A percentile compares a stretch with the other conserved stretches of the same genome.
phyloP scores from a whole-genome alignment of 2,329 filamentous ascomycete species.

The Penicillium corylophilum region DNA sequence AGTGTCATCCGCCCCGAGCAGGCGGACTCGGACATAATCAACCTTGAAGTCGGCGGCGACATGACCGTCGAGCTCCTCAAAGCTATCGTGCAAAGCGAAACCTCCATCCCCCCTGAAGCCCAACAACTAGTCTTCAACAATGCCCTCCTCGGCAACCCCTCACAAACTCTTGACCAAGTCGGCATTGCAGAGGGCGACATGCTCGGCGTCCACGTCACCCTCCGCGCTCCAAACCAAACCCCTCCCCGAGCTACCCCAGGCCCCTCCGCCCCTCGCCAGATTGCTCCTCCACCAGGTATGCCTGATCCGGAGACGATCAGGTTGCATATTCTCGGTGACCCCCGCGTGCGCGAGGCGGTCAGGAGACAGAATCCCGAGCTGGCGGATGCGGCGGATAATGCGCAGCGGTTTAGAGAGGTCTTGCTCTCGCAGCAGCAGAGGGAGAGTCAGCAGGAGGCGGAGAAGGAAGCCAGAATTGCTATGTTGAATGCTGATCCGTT shows the following conservation, averaged over 20 bases:
- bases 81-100: conserved; percentile 82
- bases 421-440: conserved; percentile 67
- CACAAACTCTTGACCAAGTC: conserved; percentile 77
- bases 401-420: conserved; percentile 71
- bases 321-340: conserved; percentile 77
- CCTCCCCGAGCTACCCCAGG: conserved; percentile 27
- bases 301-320: conserved; percentile 77
- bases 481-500: conserved; percentile 91
- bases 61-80: conserved; percentile 85
- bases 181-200: conserved; percentile 86
- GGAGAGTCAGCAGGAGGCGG: conserved; percentile 69
- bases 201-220: conserved; percentile 75
- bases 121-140: conserved; percentile 93
- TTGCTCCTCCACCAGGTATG: conserved; percentile 31
- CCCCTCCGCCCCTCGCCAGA: conserved; percentile 27
- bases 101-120: conserved; percentile 65
- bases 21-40: conserved; percentile 71
- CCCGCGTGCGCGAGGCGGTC: conserved; percentile 68
- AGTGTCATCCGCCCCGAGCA: conserved; percentile 75
- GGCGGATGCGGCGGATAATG: conserved; percentile 71
- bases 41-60: conserved; percentile 76
- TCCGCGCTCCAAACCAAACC: conserved; percentile 31
- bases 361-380: conserved; percentile 73
- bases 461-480: conserved; percentile 79
- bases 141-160: conserved; percentile 71